A percentile compares a stretch with the other conserved stretches of the same genome.
Conservation (phyloP, 2,329 filamentous ascomycete species). For the Stachybotrys chartarum region DNA sequence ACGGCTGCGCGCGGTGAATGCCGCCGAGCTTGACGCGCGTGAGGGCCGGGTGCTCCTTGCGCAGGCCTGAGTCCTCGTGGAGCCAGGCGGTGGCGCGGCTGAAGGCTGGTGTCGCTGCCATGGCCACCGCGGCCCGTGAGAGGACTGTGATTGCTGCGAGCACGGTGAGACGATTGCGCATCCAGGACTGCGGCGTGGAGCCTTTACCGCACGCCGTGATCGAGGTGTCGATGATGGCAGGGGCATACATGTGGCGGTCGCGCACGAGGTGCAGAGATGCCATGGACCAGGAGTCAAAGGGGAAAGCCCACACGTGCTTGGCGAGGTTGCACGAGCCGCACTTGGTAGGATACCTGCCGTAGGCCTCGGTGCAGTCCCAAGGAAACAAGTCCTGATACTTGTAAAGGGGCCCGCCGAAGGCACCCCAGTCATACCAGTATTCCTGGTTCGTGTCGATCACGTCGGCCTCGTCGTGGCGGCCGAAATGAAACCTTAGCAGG, state of each 20-base stretch:
- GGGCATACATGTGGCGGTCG: slow-evolving; percentile 24
- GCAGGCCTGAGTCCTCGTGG: slow-evolving; percentile 12
- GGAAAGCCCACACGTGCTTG: slow-evolving; percentile 37
- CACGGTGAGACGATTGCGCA: slow-evolving; percentile 25
- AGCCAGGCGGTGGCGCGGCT: slow-evolving; percentile 25
- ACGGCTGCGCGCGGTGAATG: slow-evolving; percentile 34
- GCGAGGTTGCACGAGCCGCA: slow-evolving; percentile 33
- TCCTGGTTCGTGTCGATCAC: slow-evolving; percentile 34
- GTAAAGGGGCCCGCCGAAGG: slow-evolving; percentile 30
- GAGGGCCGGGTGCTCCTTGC: slow-evolving; percentile 9
- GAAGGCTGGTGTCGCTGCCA: slow-evolving; percentile 21
- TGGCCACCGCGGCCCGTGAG: slow-evolving; percentile 22
- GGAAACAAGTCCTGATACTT: slow-evolving; percentile 34
- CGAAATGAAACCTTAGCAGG: slow-evolving; percentile 28
- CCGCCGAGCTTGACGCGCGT: slow-evolving; percentile 26
- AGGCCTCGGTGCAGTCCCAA: slow-evolving; percentile 41
- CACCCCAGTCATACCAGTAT: slow-evolving; percentile 40
- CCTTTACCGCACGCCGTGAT: neutral
- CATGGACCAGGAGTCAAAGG: slow-evolving; percentile 36
- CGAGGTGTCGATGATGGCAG: slow-evolving; percentile 5
- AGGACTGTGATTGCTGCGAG: slow-evolving; percentile 24
- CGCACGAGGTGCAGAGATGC: slow-evolving; percentile 28
- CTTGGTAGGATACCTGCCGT: slow-evolving; percentile 22
- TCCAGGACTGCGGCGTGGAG: slow-evolving; percentile 15
- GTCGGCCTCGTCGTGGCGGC: slow-evolving; percentile 31